phyloP scores from a whole-genome alignment of 768 basidiomycete species.

The Trichaptum fuscoviolaceum region DNA sequence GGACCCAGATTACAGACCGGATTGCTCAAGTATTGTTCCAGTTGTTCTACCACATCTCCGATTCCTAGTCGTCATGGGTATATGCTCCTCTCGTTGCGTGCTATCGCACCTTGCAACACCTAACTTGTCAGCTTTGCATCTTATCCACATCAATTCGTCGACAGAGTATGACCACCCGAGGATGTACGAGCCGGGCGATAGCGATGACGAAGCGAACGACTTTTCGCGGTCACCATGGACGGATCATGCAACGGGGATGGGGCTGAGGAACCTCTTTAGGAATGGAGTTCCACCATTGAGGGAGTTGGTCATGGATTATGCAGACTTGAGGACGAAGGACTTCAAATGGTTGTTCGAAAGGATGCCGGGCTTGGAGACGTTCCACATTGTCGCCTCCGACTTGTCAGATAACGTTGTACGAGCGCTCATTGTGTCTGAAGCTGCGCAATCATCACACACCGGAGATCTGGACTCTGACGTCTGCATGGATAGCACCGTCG shows the following conservation, averaged over 20 bases:
- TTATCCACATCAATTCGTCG: constrained; percentile 51
- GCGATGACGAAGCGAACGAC: constrained; percentile 68
- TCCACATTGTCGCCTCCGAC: constrained; percentile 74
- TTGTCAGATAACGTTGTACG: constrained; percentile 70
- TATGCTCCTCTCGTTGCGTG: constrained; percentile 59
- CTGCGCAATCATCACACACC: constrained; percentile 7
- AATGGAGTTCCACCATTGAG: constrained; percentile 60
- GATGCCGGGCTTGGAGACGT: constrained; percentile 49
- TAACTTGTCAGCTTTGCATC: constrained; percentile 51
- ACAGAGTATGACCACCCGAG: constrained; percentile 41
- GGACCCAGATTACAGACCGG: constrained; percentile 23
- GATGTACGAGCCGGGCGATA: constrained; percentile 55
- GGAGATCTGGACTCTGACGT: constrained; percentile 7
- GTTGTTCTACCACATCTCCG: not conserved
- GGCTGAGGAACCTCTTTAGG: constrained; percentile 57
- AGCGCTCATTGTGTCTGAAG: constrained; percentile 29
- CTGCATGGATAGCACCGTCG: constrained; percentile 8
- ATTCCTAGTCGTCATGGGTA: constrained; percentile 21
- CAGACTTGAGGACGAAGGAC: constrained; percentile 81
- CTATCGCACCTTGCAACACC: constrained; percentile 64
- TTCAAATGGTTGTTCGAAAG: constrained; percentile 63
- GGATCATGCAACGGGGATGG: constrained; percentile 78
- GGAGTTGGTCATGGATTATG: constrained; percentile 72
- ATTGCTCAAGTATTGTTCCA: constrained; percentile 21
- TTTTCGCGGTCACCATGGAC: constrained; percentile 74